Percentiles rank a stretch among this genome's conserved stretches.
phyloP scores from a whole-genome alignment of 2,329 filamentous ascomycete genomes.

The Thermothelomyces thermophilus region DNA sequence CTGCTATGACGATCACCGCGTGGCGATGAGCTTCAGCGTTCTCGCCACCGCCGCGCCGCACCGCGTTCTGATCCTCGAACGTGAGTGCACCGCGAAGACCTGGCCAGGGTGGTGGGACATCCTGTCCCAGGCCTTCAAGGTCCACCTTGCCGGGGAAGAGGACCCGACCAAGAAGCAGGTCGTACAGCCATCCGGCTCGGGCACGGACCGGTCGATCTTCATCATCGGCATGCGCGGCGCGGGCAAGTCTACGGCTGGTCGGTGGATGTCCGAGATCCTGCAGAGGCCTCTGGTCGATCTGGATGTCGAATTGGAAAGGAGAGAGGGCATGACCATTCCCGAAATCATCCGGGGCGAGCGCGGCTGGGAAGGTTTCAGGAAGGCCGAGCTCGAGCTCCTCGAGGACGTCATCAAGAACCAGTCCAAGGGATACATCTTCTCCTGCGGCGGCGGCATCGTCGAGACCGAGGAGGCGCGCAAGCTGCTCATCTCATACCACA shows the following conservation, averaged over 20 bases:
- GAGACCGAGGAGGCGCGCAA: conserved; percentile 76
- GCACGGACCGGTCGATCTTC: conserved; percentile 64
- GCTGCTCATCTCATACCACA: conserved; percentile 65
- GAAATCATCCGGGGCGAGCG: conserved; percentile 65
- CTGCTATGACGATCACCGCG: conserved; percentile 96
- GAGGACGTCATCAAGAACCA: conserved; percentile 68
- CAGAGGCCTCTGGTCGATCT: conserved; percentile 77
- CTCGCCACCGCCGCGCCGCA: conserved; percentile 65
- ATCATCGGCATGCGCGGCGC: conserved; percentile 97
- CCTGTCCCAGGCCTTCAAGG: conserved; percentile 69
- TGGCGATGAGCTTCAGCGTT: conserved; percentile 98
- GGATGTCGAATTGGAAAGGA: conserved; percentile 76
- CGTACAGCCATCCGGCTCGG: conserved; percentile 29
- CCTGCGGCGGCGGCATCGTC: conserved; percentile 89
- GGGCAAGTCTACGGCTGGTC: conserved; percentile 89
- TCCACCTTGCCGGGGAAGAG: conserved; percentile 70
- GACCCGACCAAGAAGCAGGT: conserved; percentile 27
- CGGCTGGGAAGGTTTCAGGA: conserved; percentile 86
- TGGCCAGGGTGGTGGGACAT: conserved; percentile 99
- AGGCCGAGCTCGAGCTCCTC: conserved; percentile 69
- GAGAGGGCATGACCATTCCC: conserved; percentile 69
- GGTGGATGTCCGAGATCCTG: conserved; percentile 72
- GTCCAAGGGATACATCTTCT: conserved; percentile 72
- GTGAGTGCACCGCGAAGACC: conserved; percentile 92
- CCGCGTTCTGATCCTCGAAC: conserved; percentile 73